These are phyloP conservation scores for Russula sp. DNA, from an alignment of 768 basidiomycete species.

Conservation along the genomic window DNA sequence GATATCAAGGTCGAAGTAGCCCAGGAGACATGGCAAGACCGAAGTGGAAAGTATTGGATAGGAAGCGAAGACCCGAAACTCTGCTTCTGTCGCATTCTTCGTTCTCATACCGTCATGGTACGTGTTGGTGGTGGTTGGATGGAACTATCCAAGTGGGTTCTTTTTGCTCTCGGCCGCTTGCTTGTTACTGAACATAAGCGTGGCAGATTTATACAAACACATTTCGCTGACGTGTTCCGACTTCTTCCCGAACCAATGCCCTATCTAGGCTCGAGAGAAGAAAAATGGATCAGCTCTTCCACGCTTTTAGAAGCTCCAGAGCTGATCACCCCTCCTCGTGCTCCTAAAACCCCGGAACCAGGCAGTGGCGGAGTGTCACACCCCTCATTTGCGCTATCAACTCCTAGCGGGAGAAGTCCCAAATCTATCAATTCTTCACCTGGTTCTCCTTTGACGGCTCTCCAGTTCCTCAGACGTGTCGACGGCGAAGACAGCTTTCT, in stretches of 20 bases:
- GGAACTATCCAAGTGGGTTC: slow-evolving; percentile 78
- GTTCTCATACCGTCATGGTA: slow-evolving; percentile 94
- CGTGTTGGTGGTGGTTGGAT: slow-evolving; percentile 94
- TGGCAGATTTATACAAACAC: slow-evolving; percentile 74
- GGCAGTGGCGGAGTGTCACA: slow-evolving; percentile 36
- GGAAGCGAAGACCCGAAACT: slow-evolving; percentile 85
- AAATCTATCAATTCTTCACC: slow-evolving; percentile 48
- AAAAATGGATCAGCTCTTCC: slow-evolving; percentile 81
- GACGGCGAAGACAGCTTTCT: slow-evolving; percentile 48
- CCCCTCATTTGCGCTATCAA: slow-evolving; percentile 63
- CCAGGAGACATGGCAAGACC: slow-evolving; percentile 82
- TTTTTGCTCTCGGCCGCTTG: not conserved
- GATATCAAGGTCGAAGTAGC: slow-evolving; percentile 79
- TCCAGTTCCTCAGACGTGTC: slow-evolving; percentile 83
- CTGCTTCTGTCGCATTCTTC: slow-evolving; percentile 87
- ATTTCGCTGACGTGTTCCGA: slow-evolving; percentile 80
- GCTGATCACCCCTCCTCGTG: slow-evolving; percentile 33
- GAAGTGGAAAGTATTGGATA: slow-evolving; percentile 95
- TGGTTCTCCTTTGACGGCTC: slow-evolving; percentile 68
- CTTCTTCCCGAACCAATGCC: slow-evolving; percentile 56
- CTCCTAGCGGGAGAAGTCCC: slow-evolving; percentile 42
- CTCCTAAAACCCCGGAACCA: slow-evolving; percentile 68
- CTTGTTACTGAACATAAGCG: slow-evolving; percentile 2
- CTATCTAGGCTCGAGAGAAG: slow-evolving; percentile 45
- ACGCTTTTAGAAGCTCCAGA: slow-evolving; percentile 58